Evolutionary conservation across 371 early-diverging fungal genomes (phyloP).

Genomic region (Syncephalastrum monosporum): DNA sequence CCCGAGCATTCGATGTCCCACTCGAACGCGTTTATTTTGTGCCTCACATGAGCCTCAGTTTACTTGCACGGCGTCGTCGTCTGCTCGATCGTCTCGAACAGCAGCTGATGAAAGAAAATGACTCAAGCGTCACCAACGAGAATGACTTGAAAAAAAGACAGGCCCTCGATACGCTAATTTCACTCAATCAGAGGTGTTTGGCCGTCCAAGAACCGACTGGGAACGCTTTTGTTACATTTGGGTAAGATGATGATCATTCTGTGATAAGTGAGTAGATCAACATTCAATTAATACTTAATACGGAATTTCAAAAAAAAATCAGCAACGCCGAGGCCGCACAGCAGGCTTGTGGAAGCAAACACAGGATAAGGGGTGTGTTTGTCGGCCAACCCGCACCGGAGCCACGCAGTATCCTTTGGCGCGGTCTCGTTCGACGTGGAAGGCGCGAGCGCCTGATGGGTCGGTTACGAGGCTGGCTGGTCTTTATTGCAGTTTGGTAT

Average conservation of each 20-base stretch:
- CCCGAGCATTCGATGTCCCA: slow-evolving; percentile 35
- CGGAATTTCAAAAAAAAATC: no score
- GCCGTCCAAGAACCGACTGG: slow-evolving; percentile 41
- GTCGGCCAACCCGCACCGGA: slow-evolving; percentile 82
- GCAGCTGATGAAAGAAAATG: slow-evolving; percentile 5
- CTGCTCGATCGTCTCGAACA: slow-evolving; percentile 26
- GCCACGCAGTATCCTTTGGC: slow-evolving; percentile 91
- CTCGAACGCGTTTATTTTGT: slow-evolving; percentile 31
- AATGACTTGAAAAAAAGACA: no score
- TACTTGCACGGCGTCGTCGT: slow-evolving; percentile 19
- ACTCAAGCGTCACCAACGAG: no score
- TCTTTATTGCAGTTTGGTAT: slow-evolving; percentile 59
- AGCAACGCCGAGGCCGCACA: no score
- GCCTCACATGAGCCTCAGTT: neutral
- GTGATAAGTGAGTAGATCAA: neutral
- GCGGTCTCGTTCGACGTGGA: slow-evolving; percentile 66
- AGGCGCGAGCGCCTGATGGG: slow-evolving; percentile 38
- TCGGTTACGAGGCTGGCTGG: slow-evolving; percentile 43
- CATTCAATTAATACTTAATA: no score
- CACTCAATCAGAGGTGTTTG: neutral
- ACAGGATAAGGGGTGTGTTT: slow-evolving; percentile 47
- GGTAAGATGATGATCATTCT: slow-evolving; percentile 23
- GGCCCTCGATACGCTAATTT: no score
- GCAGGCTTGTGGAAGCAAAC: no score
- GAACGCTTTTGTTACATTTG: slow-evolving; percentile 67